phyloP scores from a whole-genome alignment of 805 yeast species.

The Pichia kluyveri region DNA sequence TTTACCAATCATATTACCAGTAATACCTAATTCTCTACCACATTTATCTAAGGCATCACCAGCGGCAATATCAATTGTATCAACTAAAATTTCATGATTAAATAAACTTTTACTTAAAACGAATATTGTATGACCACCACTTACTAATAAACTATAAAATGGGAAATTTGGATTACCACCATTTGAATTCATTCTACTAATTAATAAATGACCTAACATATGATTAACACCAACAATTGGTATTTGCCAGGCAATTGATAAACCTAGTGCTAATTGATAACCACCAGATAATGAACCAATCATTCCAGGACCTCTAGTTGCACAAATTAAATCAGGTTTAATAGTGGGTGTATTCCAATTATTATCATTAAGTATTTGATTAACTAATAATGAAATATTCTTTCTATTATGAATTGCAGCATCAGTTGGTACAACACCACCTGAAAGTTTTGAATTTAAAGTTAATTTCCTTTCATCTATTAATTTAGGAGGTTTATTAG shows the following conservation, averaged over 20 bases:
- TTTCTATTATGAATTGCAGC: slow-evolving; percentile 76
- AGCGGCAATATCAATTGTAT: slow-evolving; percentile 80
- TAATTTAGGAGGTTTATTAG: slow-evolving; percentile 34
- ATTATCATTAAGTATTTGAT: slow-evolving; percentile 32
- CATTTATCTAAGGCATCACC: slow-evolving; percentile 94
- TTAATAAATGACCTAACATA: slow-evolving; percentile 85
- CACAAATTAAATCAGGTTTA: slow-evolving; percentile 69
- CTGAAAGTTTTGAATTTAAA: slow-evolving; percentile 52
- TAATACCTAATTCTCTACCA: slow-evolving; percentile 73
- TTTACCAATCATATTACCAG: slow-evolving; percentile 79
- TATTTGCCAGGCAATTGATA: slow-evolving; percentile 63
- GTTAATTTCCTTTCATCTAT: slow-evolving; percentile 57
- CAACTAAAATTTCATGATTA: slow-evolving; percentile 63
- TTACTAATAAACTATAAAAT: slow-evolving; percentile 66
- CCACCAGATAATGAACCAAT: slow-evolving; percentile 80
- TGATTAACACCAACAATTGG: slow-evolving; percentile 92
- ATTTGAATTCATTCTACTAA: slow-evolving; percentile 43
- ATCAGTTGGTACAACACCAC: slow-evolving; percentile 83
- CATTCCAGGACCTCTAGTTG: slow-evolving; percentile 97
- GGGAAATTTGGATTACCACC: slow-evolving; percentile 47
- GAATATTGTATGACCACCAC: slow-evolving; percentile 93
- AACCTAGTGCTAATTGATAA: slow-evolving; percentile 75
- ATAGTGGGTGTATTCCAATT: slow-evolving; percentile 22
- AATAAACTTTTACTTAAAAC: slow-evolving; percentile 53
- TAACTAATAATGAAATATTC: slow-evolving; percentile 43